phyloP scores from a whole-genome alignment of 1,284 basidiomycete species.

The Neonothopanus nambi region DNA sequence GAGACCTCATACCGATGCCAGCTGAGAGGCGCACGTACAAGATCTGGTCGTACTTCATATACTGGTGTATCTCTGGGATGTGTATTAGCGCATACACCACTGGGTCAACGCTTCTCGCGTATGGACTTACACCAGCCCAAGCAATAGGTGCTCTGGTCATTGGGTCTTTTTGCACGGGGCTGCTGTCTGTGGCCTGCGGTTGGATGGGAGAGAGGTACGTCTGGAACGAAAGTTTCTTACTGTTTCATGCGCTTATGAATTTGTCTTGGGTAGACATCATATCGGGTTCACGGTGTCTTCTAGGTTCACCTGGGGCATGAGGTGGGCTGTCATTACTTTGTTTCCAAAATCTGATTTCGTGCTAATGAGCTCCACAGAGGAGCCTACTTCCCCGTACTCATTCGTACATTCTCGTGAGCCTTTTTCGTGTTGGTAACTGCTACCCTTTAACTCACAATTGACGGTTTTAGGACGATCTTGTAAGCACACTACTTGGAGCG shows the following conservation, averaged over 20 bases:
- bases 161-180: slow-evolving; percentile 17
- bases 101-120: slow-evolving; percentile 23
- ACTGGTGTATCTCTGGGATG: slow-evolving; percentile 24
- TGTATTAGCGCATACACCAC: slow-evolving; percentile 23
- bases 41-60: slow-evolving; percentile 24
- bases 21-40: slow-evolving; percentile 23
- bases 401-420: slow-evolving; percentile 19
- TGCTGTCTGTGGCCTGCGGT: slow-evolving; percentile 21
- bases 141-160: slow-evolving; percentile 22
- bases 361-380: slow-evolving; percentile 9
- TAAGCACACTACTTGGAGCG: too few relatives aligned
- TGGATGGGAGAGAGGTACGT: slow-evolving; percentile 23
- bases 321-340: background rate
- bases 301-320: slow-evolving; percentile 23
- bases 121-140: slow-evolving; percentile 23
- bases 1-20: slow-evolving; percentile 25
- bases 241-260: too few relatives aligned
- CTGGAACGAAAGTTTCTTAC: background rate
- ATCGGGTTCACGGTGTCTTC: slow-evolving; percentile 23
- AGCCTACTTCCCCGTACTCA: slow-evolving; percentile 22
- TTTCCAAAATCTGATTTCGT: background rate
- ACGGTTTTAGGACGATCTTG: too few relatives aligned
- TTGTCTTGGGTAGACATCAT: slow-evolving; percentile 14
- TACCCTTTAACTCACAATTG: too few relatives aligned
- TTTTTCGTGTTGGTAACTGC: background rate